phyloP scores from a whole-genome alignment of 805 yeast species.

The Wickerhamomyces queroliae region DNA sequence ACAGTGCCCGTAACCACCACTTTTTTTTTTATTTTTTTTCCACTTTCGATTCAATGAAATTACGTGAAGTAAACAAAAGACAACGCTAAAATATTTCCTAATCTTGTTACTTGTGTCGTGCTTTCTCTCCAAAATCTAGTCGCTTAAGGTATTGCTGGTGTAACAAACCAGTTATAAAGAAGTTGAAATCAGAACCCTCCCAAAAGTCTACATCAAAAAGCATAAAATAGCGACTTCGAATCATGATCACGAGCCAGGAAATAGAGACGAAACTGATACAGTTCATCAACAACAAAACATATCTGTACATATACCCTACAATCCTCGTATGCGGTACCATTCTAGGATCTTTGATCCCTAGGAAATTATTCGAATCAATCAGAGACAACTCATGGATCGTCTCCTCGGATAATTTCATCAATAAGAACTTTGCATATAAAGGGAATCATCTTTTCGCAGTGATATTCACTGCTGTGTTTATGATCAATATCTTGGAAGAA shows the following conservation, averaged over 20 bases:
- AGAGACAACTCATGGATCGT: slow-evolving; percentile 4
- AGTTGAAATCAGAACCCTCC: background rate
- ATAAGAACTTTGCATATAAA: slow-evolving; percentile 29
- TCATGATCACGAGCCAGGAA: background rate
- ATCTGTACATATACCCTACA: slow-evolving; percentile 3
- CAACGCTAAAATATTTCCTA: no score
- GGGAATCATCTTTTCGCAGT: slow-evolving; percentile 25
- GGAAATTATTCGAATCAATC: background rate
- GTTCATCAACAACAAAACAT: background rate
- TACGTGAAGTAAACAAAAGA: no score
- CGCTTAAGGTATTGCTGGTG: no score
- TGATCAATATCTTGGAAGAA: slow-evolving; percentile 1
- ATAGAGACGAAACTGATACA: background rate
- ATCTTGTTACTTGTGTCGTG: no score
- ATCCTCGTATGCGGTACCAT: slow-evolving; percentile 3
- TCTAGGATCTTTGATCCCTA: background rate
- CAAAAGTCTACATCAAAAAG: background rate
- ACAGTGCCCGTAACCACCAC: no score
- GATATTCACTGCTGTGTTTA: slow-evolving; percentile 16
- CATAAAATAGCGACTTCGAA: background rate
- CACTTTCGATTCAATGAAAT: no score
- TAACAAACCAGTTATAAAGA: no score
- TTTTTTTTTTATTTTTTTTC: no score
- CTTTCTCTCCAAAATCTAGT: no score
- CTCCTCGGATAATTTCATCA: slow-evolving; percentile 22